phyloP scores from a whole-genome alignment of 2,329 filamentous ascomycete genomes.

The Pseudomassariella vexata region DNA sequence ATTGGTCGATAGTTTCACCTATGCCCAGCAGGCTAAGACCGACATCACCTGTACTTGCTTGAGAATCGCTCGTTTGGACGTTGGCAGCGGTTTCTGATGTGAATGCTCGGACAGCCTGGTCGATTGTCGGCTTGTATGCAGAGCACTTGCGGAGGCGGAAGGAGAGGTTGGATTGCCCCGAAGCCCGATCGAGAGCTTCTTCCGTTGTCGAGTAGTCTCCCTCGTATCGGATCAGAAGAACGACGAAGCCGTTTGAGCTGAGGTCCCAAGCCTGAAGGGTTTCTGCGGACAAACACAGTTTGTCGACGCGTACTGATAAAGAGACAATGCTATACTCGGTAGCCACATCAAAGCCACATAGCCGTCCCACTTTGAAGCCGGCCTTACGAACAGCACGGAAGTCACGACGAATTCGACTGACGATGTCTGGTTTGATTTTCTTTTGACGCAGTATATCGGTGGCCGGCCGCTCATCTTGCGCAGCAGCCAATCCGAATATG shows the following conservation, averaged over 20 bases:
- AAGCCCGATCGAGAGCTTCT: conserved; percentile 37
- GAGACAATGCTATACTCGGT: conserved; percentile 47
- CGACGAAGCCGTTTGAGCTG: conserved; percentile 59
- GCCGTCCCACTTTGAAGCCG: conserved; percentile 65
- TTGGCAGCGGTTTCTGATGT: conserved; percentile 16
- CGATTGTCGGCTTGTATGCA: conserved; percentile 63
- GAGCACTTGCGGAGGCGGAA: conserved; percentile 67
- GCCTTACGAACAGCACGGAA: conserved; percentile 54
- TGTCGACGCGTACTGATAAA: conserved; percentile 63
- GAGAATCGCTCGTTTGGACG: not conserved
- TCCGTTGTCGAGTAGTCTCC: conserved; percentile 57
- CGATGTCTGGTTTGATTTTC: conserved; percentile 2
- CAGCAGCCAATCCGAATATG: conserved; percentile 22
- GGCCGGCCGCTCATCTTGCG: conserved; percentile 8
- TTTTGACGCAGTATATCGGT: no score
- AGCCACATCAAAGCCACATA: conserved; percentile 39
- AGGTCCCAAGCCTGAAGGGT: conserved; percentile 75
- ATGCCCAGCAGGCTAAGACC: conserved; percentile 59
- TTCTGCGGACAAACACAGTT: conserved; percentile 68
- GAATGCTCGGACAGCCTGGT: conserved; percentile 49
- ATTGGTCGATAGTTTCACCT: conserved; percentile 62
- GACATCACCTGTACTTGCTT: conserved; percentile 10
- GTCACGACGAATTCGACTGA: conserved; percentile 49
- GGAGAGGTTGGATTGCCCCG: conserved; percentile 27
- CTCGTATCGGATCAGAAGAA: conserved; percentile 64